A percentile compares a stretch with the other conserved stretches of the same genome.
These are phyloP conservation scores for Cadophora luteo-olivacea DNA, from an alignment of 2,329 filamentous ascomycete species.

Conservation along the genomic window DNA sequence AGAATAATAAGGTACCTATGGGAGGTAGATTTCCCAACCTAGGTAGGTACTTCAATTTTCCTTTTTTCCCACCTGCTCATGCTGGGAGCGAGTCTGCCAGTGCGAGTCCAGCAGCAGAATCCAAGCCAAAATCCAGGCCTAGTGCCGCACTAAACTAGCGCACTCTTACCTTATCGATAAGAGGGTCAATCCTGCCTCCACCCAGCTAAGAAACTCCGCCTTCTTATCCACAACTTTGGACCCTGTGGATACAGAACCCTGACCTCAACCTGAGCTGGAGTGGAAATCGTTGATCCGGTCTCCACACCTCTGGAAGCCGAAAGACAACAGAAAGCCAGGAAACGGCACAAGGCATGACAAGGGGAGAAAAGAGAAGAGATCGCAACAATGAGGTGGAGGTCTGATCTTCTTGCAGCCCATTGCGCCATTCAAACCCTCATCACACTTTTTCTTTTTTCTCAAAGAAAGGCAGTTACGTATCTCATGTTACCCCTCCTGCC, in stretches of 20 bases:
- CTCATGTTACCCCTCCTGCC: neutral
- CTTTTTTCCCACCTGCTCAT: neutral
- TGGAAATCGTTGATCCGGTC: neutral
- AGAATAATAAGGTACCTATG: neutral
- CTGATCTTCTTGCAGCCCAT: neutral
- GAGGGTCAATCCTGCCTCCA: neutral
- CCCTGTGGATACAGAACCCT: neutral
- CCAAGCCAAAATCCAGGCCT: neutral
- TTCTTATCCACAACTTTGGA: neutral
- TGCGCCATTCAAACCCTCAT: neutral
- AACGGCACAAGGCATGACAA: neutral
- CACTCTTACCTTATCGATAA: conserved; percentile 10
- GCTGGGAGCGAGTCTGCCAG: neutral
- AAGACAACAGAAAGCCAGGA: neutral
- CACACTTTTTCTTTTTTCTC: neutral
- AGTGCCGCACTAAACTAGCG: neutral
- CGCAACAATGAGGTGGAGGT: neutral
- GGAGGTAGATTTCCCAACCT: neutral
- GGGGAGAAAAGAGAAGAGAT: neutral
- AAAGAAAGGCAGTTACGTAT: neutral
- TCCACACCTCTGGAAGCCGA: neutral
- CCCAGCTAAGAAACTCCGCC: neutral
- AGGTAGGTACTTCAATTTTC: neutral
- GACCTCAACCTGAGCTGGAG: neutral
- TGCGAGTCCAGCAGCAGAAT: neutral